phyloP scores from a whole-genome alignment of 1,139 yeast genomes.

The Candida dubliniensis region DNA sequence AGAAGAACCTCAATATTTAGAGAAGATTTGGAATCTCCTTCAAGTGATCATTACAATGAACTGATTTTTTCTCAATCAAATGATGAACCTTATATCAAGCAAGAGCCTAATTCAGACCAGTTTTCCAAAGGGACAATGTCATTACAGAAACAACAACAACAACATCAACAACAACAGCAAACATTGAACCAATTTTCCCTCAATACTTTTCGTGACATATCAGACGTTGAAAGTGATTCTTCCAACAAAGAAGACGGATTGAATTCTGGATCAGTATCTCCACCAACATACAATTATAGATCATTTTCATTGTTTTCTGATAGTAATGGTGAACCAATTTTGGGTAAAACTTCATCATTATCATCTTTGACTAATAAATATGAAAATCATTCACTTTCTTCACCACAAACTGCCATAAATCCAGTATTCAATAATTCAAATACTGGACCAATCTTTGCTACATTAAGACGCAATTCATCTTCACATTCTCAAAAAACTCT shows the following conservation, averaged over 20 bases:
- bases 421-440: constrained; percentile 12
- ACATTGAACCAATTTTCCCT: background rate
- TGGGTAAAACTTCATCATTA: constrained; percentile 15
- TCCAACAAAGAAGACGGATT: constrained; percentile 3
- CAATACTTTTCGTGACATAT: constrained; percentile 2
- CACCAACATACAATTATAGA: constrained; percentile 7
- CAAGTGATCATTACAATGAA: background rate
- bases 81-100: background rate
- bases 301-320: constrained; percentile 12
- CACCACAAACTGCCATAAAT: constrained; percentile 22
- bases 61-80: background rate
- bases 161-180: constrained; percentile 1
- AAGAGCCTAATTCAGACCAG: background rate
- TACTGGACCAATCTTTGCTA: constrained; percentile 11
- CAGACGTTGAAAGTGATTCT: constrained; percentile 14
- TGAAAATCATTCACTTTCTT: constrained; percentile 29
- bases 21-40: background rate
- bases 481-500: constrained; percentile 13
- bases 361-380: constrained; percentile 26
- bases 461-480: constrained; percentile 19
- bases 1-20: background rate
- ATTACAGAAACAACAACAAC: background rate
- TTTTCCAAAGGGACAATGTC: background rate
- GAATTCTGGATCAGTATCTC: constrained; percentile 8
- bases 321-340: constrained; percentile 8